A percentile compares a stretch with the other conserved stretches of the same genome.
Conservation (phyloP, 768 basidiomycete species). For the Russula emetica region DNA sequence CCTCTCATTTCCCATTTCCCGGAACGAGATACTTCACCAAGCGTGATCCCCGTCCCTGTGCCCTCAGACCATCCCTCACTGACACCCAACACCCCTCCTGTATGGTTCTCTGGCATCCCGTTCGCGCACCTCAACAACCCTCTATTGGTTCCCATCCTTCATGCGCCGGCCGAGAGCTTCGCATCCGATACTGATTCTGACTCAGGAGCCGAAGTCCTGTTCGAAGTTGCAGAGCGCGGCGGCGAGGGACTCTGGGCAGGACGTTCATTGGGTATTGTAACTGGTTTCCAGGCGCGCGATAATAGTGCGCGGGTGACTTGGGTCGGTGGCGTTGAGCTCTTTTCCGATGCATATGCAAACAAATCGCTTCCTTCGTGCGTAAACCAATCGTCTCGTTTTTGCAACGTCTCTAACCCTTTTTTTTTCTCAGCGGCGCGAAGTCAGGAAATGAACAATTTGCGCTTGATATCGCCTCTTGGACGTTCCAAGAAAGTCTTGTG, state of each 20-base stretch:
- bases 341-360: constrained; percentile 69
- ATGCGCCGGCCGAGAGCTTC: constrained; percentile 71
- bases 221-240: constrained; percentile 67
- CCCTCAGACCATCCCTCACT: constrained; percentile 44
- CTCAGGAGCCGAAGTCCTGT: constrained; percentile 54
- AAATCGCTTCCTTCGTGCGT: constrained; percentile 60
- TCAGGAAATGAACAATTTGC: constrained; percentile 76
- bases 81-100: constrained; percentile 46
- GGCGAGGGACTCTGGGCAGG: constrained; percentile 86
- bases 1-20: constrained; percentile 86
- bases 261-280: constrained; percentile 67
- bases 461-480: constrained; percentile 77
- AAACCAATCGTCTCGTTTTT: background rate
- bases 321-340: constrained; percentile 74
- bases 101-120: constrained; percentile 75
- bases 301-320: constrained; percentile 77
- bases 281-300: constrained; percentile 81
- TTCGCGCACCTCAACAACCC: constrained; percentile 69
- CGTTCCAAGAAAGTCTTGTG: constrained; percentile 82
- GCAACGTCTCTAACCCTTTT: background rate
- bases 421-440: constrained; percentile 44
- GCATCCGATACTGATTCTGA: constrained; percentile 62
- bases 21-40: constrained; percentile 57
- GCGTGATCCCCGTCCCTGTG: constrained; percentile 61
- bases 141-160: constrained; percentile 74